A percentile compares a stretch with the other conserved stretches of the same genome.
These are phyloP conservation scores for Pichia norvegensis DNA, from an alignment of 1,139 yeast species.

Conservation along the genomic window DNA sequence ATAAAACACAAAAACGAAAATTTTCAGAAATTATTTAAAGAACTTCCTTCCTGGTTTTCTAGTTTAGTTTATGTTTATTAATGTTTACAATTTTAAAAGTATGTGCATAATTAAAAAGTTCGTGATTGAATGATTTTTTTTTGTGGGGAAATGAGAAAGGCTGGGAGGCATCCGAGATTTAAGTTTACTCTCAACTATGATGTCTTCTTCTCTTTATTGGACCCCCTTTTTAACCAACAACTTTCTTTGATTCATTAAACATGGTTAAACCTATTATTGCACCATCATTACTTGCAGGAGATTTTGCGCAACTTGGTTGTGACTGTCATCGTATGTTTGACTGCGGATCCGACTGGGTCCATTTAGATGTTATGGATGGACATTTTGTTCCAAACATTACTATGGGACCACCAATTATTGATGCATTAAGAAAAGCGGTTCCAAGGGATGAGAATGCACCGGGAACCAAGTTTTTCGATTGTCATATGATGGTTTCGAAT, in stretches of 20 bases:
- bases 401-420: slow-evolving; percentile 84
- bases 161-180: background rate
- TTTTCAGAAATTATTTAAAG: too few species aligned
- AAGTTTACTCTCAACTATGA: too few species aligned
- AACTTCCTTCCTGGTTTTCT: too few species aligned
- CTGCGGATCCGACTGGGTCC: slow-evolving; percentile 88
- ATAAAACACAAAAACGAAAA: too few species aligned
- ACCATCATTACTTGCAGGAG: slow-evolving; percentile 95
- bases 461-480: slow-evolving; percentile 60
- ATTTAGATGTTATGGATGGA: slow-evolving; percentile 97
- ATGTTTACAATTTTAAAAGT: background rate
- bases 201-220: too few species aligned
- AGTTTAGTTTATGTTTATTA: too few species aligned
- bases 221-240: too few species aligned
- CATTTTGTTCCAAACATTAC: slow-evolving; percentile 96
- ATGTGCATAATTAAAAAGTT: background rate
- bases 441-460: slow-evolving; percentile 38
- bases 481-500: slow-evolving; percentile 97
- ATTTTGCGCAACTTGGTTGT: slow-evolving; percentile 81
- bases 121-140: too few species aligned
- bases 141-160: background rate
- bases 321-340: slow-evolving; percentile 77
- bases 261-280: slow-evolving; percentile 85
- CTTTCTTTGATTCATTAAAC: too few species aligned
- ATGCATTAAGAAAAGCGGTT: slow-evolving; percentile 67